Conservation (phyloP, 306 rosid genomes). For the Sesbania bispinosa region DNA sequence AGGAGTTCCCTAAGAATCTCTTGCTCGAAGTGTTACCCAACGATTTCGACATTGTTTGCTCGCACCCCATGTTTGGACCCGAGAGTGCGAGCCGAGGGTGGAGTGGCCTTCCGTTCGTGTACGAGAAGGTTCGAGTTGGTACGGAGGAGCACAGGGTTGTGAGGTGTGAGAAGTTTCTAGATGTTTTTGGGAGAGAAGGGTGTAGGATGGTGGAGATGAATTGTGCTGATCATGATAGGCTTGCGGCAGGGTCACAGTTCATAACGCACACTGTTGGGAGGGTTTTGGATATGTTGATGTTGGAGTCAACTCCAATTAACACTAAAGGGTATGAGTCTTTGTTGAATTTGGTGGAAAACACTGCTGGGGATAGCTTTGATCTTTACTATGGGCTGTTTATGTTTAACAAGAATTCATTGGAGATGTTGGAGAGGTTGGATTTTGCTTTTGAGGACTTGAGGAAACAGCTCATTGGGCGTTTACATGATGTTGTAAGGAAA, state of each 20-base stretch:
- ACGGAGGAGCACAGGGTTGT: constrained; percentile 41
- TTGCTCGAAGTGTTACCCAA: constrained; percentile 42
- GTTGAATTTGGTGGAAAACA: constrained; percentile 67
- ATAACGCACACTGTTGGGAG: constrained; percentile 86
- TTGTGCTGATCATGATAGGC: constrained; percentile 63
- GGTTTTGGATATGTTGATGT: constrained; percentile 48
- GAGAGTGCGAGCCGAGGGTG: constrained; percentile 51
- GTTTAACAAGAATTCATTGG: constrained; percentile 65
- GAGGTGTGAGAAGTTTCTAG: constrained; percentile 52
- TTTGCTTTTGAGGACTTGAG: constrained; percentile 70
- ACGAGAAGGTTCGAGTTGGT: constrained; percentile 65
- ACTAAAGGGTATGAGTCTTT: constrained; percentile 74
- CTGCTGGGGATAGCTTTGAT: constrained; percentile 72
- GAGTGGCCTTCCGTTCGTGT: constrained; percentile 52
- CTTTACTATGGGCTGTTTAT: constrained; percentile 72
- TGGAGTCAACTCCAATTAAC: constrained; percentile 76
- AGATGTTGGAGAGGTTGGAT: constrained; percentile 69
- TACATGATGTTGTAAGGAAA: constrained; percentile 56
- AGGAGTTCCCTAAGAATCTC: constrained; percentile 63
- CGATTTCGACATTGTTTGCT: constrained; percentile 61
- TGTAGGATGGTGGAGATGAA: constrained; percentile 79
- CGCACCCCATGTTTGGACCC: constrained; percentile 94
- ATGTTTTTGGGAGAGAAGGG: constrained; percentile 63
- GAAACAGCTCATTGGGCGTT: constrained; percentile 55
- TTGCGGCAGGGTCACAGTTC: constrained; percentile 70